Percentiles rank a stretch among this genome's conserved stretches.
Conservation (phyloP, 2,329 filamentous ascomycete genomes). For the Sarocladium oryzae region DNA sequence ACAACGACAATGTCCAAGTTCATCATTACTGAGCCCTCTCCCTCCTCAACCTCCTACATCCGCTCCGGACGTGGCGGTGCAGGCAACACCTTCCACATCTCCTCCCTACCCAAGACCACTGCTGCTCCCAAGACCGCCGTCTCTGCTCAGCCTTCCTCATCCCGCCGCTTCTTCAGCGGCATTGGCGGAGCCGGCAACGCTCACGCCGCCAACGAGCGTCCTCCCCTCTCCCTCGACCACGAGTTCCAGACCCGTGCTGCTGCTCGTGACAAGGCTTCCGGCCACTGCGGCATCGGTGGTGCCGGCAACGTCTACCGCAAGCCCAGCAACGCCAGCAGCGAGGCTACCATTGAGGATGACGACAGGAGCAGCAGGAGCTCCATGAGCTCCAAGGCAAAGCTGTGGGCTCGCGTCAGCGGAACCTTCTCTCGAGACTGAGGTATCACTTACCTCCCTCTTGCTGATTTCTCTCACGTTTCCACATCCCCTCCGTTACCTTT, state of each 20-base stretch:
- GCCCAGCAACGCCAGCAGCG: slow-evolving; percentile 24
- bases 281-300: slow-evolving; percentile 61
- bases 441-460: neutral
- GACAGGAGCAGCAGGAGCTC: slow-evolving; percentile 22
- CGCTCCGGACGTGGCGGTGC: slow-evolving; percentile 51
- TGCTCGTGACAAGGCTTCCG: slow-evolving; percentile 31
- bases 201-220: slow-evolving; percentile 37
- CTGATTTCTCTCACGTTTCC: neutral
- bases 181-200: slow-evolving; percentile 61
- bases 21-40: slow-evolving; percentile 42
- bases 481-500: too few species aligned
- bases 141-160: slow-evolving; percentile 26
- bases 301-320: slow-evolving; percentile 54
- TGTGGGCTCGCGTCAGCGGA: slow-evolving; percentile 27
- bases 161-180: slow-evolving; percentile 55
- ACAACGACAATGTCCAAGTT: slow-evolving; percentile 35
- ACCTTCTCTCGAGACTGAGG: slow-evolving; percentile 25
- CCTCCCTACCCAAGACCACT: slow-evolving; percentile 36
- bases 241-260: slow-evolving; percentile 34
- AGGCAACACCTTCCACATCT: slow-evolving; percentile 46
- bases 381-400: slow-evolving; percentile 30
- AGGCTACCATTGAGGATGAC: slow-evolving; percentile 13
- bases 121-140: slow-evolving; percentile 32
- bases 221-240: slow-evolving; percentile 46
- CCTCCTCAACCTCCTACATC: slow-evolving; percentile 40